Conservation (phyloP, 2,329 filamentous ascomycete species). For the Teratosphaeria gauchensis region DNA sequence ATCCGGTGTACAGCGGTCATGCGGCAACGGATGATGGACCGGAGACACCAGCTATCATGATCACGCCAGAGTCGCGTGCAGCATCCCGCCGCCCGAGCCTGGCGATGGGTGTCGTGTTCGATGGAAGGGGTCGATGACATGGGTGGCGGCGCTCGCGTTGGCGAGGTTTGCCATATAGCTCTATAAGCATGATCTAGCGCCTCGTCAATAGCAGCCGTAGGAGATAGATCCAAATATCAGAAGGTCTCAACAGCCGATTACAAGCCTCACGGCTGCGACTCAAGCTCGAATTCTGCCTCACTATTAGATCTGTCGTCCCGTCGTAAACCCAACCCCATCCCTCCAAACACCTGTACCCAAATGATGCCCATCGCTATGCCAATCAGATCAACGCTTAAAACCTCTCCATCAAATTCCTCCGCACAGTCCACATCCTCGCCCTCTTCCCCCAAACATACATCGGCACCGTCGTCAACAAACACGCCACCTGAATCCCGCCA, state of each 20-base stretch:
- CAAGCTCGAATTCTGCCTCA: no score
- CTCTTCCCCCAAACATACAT: constrained; percentile 94
- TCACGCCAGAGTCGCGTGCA: background rate
- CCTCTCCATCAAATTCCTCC: constrained; percentile 78
- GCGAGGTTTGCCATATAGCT: no score
- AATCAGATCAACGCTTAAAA: constrained; percentile 31
- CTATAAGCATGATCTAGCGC: no score
- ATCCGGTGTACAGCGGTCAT: background rate
- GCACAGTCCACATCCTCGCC: constrained; percentile 85
- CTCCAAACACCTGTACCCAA: no score
- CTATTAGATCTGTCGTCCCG: no score
- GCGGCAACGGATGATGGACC: background rate
- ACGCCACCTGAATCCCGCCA: constrained; percentile 73
- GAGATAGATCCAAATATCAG: no score
- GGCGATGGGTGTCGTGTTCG: background rate
- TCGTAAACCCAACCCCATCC: no score
- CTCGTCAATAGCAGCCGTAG: no score
- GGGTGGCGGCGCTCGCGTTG: no score
- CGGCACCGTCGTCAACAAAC: constrained; percentile 63
- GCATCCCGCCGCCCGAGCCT: background rate
- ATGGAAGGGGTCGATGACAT: background rate
- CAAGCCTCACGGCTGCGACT: no score
- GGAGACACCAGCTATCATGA: background rate
- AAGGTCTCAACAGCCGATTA: no score
- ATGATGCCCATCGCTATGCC: no score